Evolutionary conservation across 2,329 filamentous ascomycete species (phyloP).

Genomic region (Sphaceloma murrayae): DNA sequence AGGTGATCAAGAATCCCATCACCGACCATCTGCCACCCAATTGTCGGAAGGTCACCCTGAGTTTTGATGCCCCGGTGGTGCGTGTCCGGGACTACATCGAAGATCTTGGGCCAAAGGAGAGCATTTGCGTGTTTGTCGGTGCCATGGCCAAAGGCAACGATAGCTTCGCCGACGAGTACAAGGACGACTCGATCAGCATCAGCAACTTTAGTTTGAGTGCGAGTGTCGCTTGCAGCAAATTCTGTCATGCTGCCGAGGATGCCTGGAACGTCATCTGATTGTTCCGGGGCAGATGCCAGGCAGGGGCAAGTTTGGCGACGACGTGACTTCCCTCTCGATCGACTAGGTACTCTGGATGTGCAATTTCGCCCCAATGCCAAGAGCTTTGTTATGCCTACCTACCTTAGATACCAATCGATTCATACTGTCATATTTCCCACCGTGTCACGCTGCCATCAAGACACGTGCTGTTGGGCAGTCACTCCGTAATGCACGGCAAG

Average conservation of each 20-base stretch:
- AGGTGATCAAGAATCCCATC: conserved; percentile 96
- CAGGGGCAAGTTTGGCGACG: too few relatives aligned
- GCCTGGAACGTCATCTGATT: conserved; percentile 79
- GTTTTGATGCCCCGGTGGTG: conserved; percentile 82
- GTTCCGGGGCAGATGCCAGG: too few relatives aligned
- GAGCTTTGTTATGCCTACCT: too few relatives aligned
- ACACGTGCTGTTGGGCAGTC: too few relatives aligned
- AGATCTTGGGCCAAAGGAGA: conserved; percentile 68
- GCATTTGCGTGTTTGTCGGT: conserved; percentile 94
- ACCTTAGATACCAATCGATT: too few relatives aligned
- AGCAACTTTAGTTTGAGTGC: conserved; percentile 97
- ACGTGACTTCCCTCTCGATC: too few relatives aligned
- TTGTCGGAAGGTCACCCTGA: conserved; percentile 94
- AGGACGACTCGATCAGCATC: conserved; percentile 96
- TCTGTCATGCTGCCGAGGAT: conserved; percentile 96
- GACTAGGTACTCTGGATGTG: too few relatives aligned
- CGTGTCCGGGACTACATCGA: conserved; percentile 84
- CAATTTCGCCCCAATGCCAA: too few relatives aligned
- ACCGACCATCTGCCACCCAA: conserved; percentile 94
- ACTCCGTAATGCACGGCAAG: too few relatives aligned
- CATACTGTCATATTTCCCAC: too few relatives aligned
- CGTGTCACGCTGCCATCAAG: too few relatives aligned
- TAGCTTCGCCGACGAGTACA: conserved; percentile 86
- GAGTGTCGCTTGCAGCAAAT: conserved; percentile 98
- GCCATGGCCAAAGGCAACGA: conserved; percentile 97